Base-by-base conservation (phyloP, 1,139 yeast species). In the Saccharomyces hybrid region DNA sequence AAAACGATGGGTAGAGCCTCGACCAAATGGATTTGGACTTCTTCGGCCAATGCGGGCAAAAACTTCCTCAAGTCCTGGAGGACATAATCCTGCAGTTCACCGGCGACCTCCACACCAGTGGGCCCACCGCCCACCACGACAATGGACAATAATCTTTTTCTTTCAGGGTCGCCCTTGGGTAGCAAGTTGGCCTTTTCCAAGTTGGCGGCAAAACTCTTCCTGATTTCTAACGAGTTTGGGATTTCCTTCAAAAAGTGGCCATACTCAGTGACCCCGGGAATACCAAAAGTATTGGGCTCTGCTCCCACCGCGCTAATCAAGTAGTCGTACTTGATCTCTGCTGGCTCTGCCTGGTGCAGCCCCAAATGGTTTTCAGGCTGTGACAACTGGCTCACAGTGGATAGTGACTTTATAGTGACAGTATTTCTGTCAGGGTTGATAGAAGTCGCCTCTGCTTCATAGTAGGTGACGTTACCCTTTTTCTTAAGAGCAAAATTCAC, bases 101-200 rank as follows among this genome's bases (percentile, higher is more conserved):
- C 95, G 57, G 95, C 95, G 54, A 85, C 80, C 72, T 88, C 96
- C 56, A 88, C 95, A 73, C 95, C 96, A 48, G 96, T 88, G 68
- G 95, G 93, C 63, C 96, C 96, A 76, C 95, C 96, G 66, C 96
- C 96, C 66, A 90, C 87, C 59, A 88, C 89, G 57, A 86, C 90
- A 64, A 87, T 78, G 47, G 84, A 80, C 68, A 85, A 76, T 61
- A 89, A 79, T 75, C 89, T 79, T 72, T 81, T 81, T 74, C 95
- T 79, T 69, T 84, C 89, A 52, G 83, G 84, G 65, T 85, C 89
- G 59, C 84, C 91, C 67, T 79, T 77, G 54, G 90, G 88, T 64
- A 86, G 77, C 61, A 83, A 74, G 71, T 84, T 81, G 46, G 95
- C 87, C 62, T 84, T 88, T 71, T 85, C 89, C 61, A 85, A 78